Percentiles rank a stretch among this genome's conserved stretches.
Conservation (phyloP, 2,329 filamentous ascomycete genomes). For the Aspergillus cejpii region DNA sequence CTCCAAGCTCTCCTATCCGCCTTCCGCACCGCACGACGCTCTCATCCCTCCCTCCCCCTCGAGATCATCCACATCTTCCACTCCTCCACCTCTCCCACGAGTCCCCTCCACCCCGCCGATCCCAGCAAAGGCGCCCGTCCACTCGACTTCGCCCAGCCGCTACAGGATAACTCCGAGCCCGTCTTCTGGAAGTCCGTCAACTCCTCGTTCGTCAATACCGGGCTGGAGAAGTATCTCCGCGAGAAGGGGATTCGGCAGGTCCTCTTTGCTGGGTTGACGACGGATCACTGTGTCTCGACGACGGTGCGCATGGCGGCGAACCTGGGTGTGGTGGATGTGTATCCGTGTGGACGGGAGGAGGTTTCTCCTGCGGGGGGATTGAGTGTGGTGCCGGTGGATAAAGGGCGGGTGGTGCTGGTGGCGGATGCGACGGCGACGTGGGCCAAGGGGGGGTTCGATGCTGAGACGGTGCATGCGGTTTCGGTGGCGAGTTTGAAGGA, state of each 20-base stretch:
- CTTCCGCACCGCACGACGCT: slow-evolving; percentile 27
- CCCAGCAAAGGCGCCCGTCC: slow-evolving; percentile 24
- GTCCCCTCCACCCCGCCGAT: slow-evolving; percentile 34
- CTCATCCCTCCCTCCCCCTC: slow-evolving; percentile 10
- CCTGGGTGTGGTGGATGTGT: slow-evolving; percentile 37
- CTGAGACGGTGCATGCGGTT: slow-evolving; percentile 43
- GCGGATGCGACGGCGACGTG: slow-evolving; percentile 45
- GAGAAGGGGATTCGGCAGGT: slow-evolving; percentile 33
- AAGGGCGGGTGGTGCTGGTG: slow-evolving; percentile 38
- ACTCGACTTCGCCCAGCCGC: slow-evolving; percentile 27
- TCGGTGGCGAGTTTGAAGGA: slow-evolving; percentile 41
- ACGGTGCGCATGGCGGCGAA: slow-evolving; percentile 46
- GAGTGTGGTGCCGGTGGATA: slow-evolving; percentile 16
- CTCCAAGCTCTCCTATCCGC: slow-evolving; percentile 33
- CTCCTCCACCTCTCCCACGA: slow-evolving; percentile 32
- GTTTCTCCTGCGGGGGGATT: slow-evolving; percentile 18
- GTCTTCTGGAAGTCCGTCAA: slow-evolving; percentile 44
- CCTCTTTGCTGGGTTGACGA: slow-evolving; percentile 41
- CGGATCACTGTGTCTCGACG: slow-evolving; percentile 48
- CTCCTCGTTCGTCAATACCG: slow-evolving; percentile 44
- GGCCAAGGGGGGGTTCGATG: slow-evolving; percentile 39
- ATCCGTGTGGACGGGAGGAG: slow-evolving; percentile 12
- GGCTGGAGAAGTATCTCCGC: slow-evolving; percentile 36
- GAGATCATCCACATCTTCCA: slow-evolving; percentile 45
- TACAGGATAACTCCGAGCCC: slow-evolving; percentile 31